A percentile compares a stretch with the other conserved stretches of the same genome.
Conservation (phyloP, 371 early-diverging fungal species). For the Mortierella sp. region DNA sequence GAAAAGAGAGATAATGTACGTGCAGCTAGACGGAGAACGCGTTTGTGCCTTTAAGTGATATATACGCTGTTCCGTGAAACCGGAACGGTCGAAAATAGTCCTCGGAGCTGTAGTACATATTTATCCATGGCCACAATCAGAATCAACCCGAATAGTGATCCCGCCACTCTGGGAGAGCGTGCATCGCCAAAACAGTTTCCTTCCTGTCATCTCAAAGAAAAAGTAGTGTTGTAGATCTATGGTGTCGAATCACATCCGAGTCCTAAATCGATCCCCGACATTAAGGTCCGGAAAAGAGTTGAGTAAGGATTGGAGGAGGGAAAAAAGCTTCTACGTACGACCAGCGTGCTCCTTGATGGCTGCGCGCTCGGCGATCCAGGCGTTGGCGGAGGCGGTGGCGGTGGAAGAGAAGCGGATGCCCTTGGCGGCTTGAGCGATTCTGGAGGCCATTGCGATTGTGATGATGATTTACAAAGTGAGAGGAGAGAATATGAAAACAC, state of each 20-base stretch:
- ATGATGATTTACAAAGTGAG: slow-evolving; percentile 7
- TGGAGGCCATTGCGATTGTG: slow-evolving; percentile 37
- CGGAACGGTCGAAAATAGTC: too few species aligned
- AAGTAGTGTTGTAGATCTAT: too few species aligned
- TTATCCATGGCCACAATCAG: too few species aligned
- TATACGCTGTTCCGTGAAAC: too few species aligned
- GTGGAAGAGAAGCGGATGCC: slow-evolving; percentile 53
- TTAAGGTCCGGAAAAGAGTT: not conserved
- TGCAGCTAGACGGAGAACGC: too few species aligned
- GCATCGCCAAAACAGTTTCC: too few species aligned
- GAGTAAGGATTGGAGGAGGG: not conserved
- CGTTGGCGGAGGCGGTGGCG: slow-evolving; percentile 28
- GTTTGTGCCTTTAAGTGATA: too few species aligned
- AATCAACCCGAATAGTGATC: too few species aligned
- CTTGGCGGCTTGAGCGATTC: slow-evolving; percentile 51
- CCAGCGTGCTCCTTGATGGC: slow-evolving; percentile 54
- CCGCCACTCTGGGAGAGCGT: too few species aligned
- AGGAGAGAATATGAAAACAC: slow-evolving; percentile 1
- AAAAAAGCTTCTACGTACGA: slow-evolving; percentile 31
- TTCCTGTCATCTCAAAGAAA: too few species aligned
- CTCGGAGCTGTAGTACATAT: too few species aligned
- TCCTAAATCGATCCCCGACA: not conserved
- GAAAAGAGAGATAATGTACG: too few species aligned
- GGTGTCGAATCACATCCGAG: not conserved
- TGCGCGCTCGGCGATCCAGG: slow-evolving; percentile 53